phyloP scores from a whole-genome alignment of 306 rosid genomes.

The Lathyrus aphaca region DNA sequence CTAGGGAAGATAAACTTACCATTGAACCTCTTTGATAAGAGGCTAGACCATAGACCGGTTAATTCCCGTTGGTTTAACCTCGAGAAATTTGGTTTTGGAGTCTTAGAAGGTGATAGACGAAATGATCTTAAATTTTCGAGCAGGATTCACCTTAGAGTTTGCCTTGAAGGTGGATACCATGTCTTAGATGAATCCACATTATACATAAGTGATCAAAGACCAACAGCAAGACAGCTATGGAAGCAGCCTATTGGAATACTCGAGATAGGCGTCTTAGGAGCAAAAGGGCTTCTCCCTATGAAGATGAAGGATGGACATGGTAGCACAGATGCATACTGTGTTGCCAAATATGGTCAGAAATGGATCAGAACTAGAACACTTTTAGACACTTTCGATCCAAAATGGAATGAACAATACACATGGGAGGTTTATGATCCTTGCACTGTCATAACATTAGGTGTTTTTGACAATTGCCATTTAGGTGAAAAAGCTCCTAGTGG shows the following conservation, averaged over 20 bases:
- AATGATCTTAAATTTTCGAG: slow-evolving; percentile 79
- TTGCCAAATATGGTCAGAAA: slow-evolving; percentile 87
- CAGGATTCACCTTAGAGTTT: slow-evolving; percentile 76
- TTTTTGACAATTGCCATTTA: slow-evolving; percentile 80
- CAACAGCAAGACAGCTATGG: slow-evolving; percentile 89
- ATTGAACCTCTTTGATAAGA: slow-evolving; percentile 61
- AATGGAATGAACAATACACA: slow-evolving; percentile 96
- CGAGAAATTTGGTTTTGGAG: slow-evolving; percentile 73
- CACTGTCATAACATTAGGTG: slow-evolving; percentile 81
- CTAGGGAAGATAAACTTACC: slow-evolving; percentile 76
- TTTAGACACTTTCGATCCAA: slow-evolving; percentile 64
- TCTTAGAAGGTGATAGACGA: slow-evolving; percentile 69
- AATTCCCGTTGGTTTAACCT: slow-evolving; percentile 87
- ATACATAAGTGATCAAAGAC: slow-evolving; percentile 80
- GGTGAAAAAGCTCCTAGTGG: slow-evolving; percentile 55
- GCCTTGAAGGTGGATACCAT: slow-evolving; percentile 96
- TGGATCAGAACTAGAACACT: slow-evolving; percentile 89
- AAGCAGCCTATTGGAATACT: slow-evolving; percentile 77
- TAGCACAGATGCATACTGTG: slow-evolving; percentile 81
- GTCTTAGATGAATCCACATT: slow-evolving; percentile 84
- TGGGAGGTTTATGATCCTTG: slow-evolving; percentile 95
- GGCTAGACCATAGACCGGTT: slow-evolving; percentile 78
- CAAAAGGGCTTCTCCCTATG: slow-evolving; percentile 84
- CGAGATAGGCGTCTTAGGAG: slow-evolving; percentile 84
- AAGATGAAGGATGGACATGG: slow-evolving; percentile 77